Evolutionary conservation across 1,139 yeast genomes (phyloP), one percentile per base, ranked within the genome.

Genomic region (Candida sp.): DNA sequence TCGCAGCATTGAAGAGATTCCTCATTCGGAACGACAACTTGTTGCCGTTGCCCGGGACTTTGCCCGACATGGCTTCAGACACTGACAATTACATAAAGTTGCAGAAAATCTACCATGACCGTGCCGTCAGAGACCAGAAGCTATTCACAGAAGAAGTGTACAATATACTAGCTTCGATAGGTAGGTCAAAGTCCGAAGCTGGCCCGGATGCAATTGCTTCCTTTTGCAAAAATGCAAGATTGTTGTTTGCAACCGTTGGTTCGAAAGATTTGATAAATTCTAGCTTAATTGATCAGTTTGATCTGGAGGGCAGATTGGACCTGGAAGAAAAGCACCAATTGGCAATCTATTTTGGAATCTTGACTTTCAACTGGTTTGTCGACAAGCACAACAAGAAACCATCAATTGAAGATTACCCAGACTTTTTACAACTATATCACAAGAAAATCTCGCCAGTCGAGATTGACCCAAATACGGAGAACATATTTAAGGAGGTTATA

Each of bases 1-100:
- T 83, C 0, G 71, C 69, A 33, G 88, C 93, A 0, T 69, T 93
- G 47, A 70, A 77, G 34, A 57, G 59, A 4, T 93, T 84, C 63
- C 74, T 85, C 5, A 54, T 49, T 0, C 54, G 60, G 4, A 68
- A 74, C 52, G 67, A 72, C n/a, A 68, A 72, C 3, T 62, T 67
- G 23, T 68, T 89, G 26, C 98, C 98, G 0, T 70, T 91, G 3
- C 77, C 88, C 3, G 97, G 97, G 0, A 79, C 75, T 1, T 64
- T 93, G 9, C 97, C 97, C 0, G 98, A 93, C 66, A 93, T 94
- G 98, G 88, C 90, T 33, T 83, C 97, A 0, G 85, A 86, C 57
- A 86, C 97, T 0, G 69, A 69, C 11, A 77, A 77, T 49, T 94
- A 88, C 63, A 75, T 87, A 7, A 65, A 62, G 5, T 67, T 94